These are phyloP conservation scores for Fusarium hostae DNA, from an alignment of 2,329 filamentous ascomycete genomes.

Conservation along the genomic window DNA sequence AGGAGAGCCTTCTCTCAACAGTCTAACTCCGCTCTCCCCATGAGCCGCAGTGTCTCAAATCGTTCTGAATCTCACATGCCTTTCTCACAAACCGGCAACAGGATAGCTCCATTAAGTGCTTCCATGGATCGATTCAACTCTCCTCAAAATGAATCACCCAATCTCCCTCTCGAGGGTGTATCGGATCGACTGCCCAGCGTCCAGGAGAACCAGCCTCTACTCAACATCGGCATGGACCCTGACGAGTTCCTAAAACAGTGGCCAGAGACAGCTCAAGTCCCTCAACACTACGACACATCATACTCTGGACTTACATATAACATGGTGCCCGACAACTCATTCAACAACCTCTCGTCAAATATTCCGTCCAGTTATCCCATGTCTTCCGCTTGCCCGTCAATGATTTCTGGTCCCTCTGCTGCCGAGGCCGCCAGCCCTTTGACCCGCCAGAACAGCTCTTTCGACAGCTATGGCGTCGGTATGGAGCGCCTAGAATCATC, in stretches of 20 bases:
- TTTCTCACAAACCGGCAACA: conserved; percentile 50
- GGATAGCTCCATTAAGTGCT: conserved; percentile 48
- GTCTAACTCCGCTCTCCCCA: conserved; percentile 49
- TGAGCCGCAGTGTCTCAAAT: conserved; percentile 59
- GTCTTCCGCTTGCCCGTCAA: conserved; percentile 55
- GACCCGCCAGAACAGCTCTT: conserved; percentile 57
- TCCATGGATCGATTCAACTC: conserved; percentile 47
- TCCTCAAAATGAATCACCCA: conserved; percentile 48
- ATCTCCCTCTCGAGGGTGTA: conserved; percentile 37
- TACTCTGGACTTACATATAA: conserved; percentile 23
- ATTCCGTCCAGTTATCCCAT: conserved; percentile 44
- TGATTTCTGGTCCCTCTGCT: conserved; percentile 55
- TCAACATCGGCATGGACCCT: conserved; percentile 53
- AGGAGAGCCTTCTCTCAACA: conserved; percentile 46
- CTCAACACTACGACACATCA: conserved; percentile 40
- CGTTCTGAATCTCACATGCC: conserved; percentile 54
- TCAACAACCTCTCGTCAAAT: conserved; percentile 23
- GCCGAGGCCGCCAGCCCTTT: conserved; percentile 53
- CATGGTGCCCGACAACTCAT: conserved; percentile 32
- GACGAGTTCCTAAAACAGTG: conserved; percentile 52
- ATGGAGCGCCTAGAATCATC: conserved; percentile 55
- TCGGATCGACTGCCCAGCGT: conserved; percentile 50
- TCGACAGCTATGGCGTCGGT: conserved; percentile 47
- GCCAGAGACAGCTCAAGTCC: conserved; percentile 31
- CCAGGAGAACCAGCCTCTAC: conserved; percentile 48